Percentiles rank a stretch among this genome's conserved stretches.
phyloP scores from a whole-genome alignment of 2,329 filamentous ascomycete genomes.

The Paradendryphiella salina region DNA sequence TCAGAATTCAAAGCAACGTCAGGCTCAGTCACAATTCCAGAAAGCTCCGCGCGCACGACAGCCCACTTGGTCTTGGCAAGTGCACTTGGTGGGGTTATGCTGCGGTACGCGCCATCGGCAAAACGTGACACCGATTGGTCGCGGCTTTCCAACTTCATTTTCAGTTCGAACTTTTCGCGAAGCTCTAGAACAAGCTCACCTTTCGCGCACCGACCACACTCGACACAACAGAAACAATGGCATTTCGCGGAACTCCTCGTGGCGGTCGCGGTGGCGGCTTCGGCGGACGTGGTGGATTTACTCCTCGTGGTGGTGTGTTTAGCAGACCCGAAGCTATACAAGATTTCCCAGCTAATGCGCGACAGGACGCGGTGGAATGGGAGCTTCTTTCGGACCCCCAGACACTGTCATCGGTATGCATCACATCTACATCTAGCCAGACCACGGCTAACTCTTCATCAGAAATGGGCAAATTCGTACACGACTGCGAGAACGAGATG shows the following conservation, averaged over 20 bases:
- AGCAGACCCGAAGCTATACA: slow-evolving; percentile 21
- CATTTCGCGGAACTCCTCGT: slow-evolving; percentile 58
- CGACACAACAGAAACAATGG: slow-evolving; percentile 55
- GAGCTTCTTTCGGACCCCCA: slow-evolving; percentile 49
- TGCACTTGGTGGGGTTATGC: slow-evolving; percentile 33
- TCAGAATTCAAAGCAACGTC: slow-evolving; percentile 10
- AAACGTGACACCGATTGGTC: slow-evolving; percentile 36
- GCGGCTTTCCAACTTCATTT: slow-evolving; percentile 29
- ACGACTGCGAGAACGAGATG: slow-evolving; percentile 96
- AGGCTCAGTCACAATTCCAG: slow-evolving; percentile 30
- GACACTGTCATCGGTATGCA: slow-evolving; percentile 49
- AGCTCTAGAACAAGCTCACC: slow-evolving; percentile 33
- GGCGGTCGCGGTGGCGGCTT: slow-evolving; percentile 51
- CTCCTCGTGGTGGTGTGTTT: slow-evolving; percentile 54
- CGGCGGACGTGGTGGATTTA: slow-evolving; percentile 57
- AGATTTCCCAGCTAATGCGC: slow-evolving; percentile 36
- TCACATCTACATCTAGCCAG: neutral
- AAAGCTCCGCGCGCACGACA: slow-evolving; percentile 27
- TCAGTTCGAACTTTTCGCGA: slow-evolving; percentile 33
- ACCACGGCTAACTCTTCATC: slow-evolving; percentile 34
- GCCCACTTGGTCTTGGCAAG: slow-evolving; percentile 27
- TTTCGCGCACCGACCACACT: slow-evolving; percentile 35
- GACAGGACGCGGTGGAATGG: slow-evolving; percentile 47
- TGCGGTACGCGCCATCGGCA: slow-evolving; percentile 22
- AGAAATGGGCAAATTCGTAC: slow-evolving; percentile 94